These are phyloP conservation scores for Mortierella sp. DNA, from an alignment of 371 early-diverging fungal species.

Conservation along the genomic window DNA sequence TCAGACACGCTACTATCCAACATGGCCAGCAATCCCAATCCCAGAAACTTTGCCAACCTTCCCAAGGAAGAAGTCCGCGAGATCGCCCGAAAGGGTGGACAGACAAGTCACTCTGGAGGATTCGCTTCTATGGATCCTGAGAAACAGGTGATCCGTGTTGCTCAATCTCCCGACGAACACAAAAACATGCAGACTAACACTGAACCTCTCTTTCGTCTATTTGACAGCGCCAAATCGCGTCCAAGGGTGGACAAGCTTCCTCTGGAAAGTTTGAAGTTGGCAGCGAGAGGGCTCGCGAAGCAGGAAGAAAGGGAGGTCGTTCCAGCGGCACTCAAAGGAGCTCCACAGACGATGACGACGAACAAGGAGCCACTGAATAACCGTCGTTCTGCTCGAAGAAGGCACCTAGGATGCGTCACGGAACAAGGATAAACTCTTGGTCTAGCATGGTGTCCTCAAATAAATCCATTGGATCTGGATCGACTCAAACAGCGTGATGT, in stretches of 20 bases:
- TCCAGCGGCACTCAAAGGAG: slow-evolving; percentile 4
- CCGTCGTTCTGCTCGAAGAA: too few relatives aligned
- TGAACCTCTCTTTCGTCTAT: not conserved
- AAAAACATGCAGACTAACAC: not conserved
- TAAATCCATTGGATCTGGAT: too few relatives aligned
- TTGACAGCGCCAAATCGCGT: slow-evolving; percentile 14
- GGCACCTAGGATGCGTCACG: too few relatives aligned
- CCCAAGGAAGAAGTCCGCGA: slow-evolving; percentile 43
- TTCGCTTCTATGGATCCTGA: slow-evolving; percentile 35
- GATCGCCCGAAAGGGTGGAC: slow-evolving; percentile 37
- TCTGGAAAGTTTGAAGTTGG: slow-evolving; percentile 13
- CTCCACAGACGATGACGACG: not conserved
- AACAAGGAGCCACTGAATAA: too few relatives aligned
- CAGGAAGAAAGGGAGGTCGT: slow-evolving; percentile 18
- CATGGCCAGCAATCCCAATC: slow-evolving; percentile 21
- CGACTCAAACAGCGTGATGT: too few relatives aligned
- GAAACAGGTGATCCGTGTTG: slow-evolving; percentile 21
- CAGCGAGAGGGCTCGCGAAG: slow-evolving; percentile 19
- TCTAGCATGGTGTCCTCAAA: too few relatives aligned
- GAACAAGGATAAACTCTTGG: too few relatives aligned
- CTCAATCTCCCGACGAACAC: not conserved
- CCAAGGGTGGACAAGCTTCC: slow-evolving; percentile 18
- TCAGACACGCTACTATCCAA: not conserved
- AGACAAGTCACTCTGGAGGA: slow-evolving; percentile 28
- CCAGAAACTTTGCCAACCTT: slow-evolving; percentile 53